These are phyloP conservation scores for Gleditsia sinensis DNA, from an alignment of 306 rosid genomes.

Conservation along the genomic window DNA sequence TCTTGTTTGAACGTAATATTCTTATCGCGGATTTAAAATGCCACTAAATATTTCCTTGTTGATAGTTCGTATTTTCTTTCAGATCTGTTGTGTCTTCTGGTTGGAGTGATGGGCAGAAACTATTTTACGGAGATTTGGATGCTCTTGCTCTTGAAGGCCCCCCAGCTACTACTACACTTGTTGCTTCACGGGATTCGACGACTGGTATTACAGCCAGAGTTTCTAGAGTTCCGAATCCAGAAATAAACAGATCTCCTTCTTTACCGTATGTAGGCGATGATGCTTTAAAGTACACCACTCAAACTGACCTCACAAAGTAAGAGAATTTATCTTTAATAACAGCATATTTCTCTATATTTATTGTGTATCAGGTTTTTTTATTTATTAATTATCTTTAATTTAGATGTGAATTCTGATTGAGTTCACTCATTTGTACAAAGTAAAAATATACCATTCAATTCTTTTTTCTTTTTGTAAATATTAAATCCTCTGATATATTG, in stretches of 20 bases:
- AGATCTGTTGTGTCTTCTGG: slow-evolving; percentile 34
- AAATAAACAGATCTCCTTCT: slow-evolving; percentile 49
- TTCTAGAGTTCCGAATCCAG: slow-evolving; percentile 48
- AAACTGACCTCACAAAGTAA: slow-evolving; percentile 46
- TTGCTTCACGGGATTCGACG: slow-evolving; percentile 48
- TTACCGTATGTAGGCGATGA: slow-evolving; percentile 43
- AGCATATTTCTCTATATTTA: slow-evolving; percentile 15
- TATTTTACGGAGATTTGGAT: slow-evolving; percentile 36
- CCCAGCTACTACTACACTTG: slow-evolving; percentile 42
- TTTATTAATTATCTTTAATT: not conserved
- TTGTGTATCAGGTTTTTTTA: slow-evolving; percentile 23
- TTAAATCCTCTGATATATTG: slow-evolving; percentile 18
- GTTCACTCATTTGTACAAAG: slow-evolving; percentile 6
- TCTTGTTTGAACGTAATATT: not conserved
- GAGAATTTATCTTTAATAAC: not conserved
- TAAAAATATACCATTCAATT: slow-evolving; percentile 10
- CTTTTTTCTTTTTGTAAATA: too few species aligned
- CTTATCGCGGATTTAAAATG: not conserved
- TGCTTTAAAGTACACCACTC: slow-evolving; percentile 39
- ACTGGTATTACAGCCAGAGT: slow-evolving; percentile 49
- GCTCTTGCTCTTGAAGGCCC: slow-evolving; percentile 49
- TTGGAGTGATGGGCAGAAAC: not conserved
- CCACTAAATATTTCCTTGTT: not conserved
- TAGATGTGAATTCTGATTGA: slow-evolving; percentile 28
- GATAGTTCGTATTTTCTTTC: slow-evolving; percentile 35